These are phyloP conservation scores for Daldinia sp. DNA, from an alignment of 2,329 filamentous ascomycete species.

Conservation along the genomic window DNA sequence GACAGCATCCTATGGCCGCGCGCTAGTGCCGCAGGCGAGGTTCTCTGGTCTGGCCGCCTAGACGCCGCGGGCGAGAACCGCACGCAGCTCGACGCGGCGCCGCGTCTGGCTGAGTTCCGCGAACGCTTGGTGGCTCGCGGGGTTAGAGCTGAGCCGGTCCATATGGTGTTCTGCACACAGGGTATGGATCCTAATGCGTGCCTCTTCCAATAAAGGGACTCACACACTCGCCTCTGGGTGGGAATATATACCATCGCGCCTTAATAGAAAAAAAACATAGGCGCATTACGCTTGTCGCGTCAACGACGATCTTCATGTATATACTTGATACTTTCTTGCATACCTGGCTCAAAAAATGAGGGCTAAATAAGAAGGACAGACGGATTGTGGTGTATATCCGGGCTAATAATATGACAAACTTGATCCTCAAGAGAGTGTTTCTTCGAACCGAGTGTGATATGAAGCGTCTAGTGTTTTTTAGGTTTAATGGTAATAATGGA, in stretches of 20 bases:
- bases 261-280: neutral
- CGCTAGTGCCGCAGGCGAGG: conserved; percentile 78
- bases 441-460: too few relatives aligned
- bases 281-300: neutral
- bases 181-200: conserved; percentile 59
- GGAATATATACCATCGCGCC: neutral
- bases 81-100: conserved; percentile 76
- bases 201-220: conserved; percentile 8
- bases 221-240: too few relatives aligned
- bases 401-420: conserved; percentile 26
- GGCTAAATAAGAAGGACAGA: conserved; percentile 12
- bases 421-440: neutral
- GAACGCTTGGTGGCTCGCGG: conserved; percentile 79
- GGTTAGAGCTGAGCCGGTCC: conserved; percentile 71
- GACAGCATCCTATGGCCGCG: conserved; percentile 85
- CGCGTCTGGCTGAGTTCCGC: conserved; percentile 78
- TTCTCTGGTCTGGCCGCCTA: conserved; percentile 80
- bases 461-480: neutral
- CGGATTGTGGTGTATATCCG: conserved; percentile 17
- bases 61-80: conserved; percentile 76
- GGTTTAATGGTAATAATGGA: neutral
- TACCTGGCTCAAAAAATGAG: neutral
- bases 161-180: conserved; percentile 80
- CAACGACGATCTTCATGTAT: conserved; percentile 30
- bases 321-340: conserved; percentile 20